A percentile compares a stretch with the other conserved stretches of the same genome.
Conservation (phyloP, 208 protist species). For the Trypanosoma lewisi region DNA sequence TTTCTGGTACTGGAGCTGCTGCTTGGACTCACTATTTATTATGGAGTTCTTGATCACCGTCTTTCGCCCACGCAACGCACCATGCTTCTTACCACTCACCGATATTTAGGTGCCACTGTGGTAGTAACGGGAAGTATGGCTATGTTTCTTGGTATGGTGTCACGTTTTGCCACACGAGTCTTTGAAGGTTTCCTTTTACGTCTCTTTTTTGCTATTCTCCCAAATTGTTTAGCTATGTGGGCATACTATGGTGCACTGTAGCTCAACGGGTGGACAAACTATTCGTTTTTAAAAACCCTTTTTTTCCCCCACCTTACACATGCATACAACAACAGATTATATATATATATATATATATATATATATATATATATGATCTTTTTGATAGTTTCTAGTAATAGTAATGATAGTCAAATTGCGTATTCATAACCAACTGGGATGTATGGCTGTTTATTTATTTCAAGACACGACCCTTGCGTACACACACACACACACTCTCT, state of each 20-base stretch:
- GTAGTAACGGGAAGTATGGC: constrained; percentile 11
- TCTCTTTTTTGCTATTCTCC: constrained; percentile 18
- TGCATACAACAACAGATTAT: no score
- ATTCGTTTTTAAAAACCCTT: not conserved
- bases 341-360: no score
- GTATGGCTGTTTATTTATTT: not conserved
- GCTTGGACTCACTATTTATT: constrained; percentile 22
- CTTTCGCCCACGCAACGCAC: not conserved
- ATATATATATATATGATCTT: no score
- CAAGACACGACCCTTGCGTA: not conserved
- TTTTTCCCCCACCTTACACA: no score
- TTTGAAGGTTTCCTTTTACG: constrained; percentile 9
- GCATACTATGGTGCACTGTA: constrained; percentile 4
- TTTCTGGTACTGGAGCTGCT: constrained; percentile 18
- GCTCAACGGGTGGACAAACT: not conserved
- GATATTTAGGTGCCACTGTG: constrained; percentile 6
- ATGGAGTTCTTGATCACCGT: not conserved
- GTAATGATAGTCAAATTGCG: no score
- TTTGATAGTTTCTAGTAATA: no score
- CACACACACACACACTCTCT: not conserved
- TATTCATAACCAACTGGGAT: not conserved
- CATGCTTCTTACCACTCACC: constrained; percentile 12
- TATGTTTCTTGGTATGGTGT: constrained; percentile 27
- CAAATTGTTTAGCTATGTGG: constrained; percentile 22
- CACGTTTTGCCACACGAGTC: constrained; percentile 17